Evolutionary conservation across 2,329 filamentous ascomycete genomes (phyloP), one percentile per base, ranked within the genome.

Genomic region (Colletotrichum lentis): DNA sequence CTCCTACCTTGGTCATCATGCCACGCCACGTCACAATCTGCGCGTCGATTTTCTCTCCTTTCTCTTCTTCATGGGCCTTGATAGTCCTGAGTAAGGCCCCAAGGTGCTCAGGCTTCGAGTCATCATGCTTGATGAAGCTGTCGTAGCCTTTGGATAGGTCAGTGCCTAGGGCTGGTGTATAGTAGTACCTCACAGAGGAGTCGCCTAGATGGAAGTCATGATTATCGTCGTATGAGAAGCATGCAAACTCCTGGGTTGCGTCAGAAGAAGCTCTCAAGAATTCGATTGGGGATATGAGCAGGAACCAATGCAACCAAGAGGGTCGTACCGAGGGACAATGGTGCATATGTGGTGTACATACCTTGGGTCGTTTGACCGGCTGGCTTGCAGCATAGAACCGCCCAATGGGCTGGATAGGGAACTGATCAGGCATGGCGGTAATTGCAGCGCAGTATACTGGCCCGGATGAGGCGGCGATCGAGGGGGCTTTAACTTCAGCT

Each of bases 1-100:
- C n/a, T 20, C 56, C 61, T 76, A 94, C 93, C 85, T 97, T 99
- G 70, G 96, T 98, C 90, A 99, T 94, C 93, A 98, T 97, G 44
- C 96, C 96, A 74, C 96, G 85, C 95, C 95, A 99, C 1, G 95
- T 98, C 59, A 98, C 85, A 53, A 98, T 77, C 73, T 97, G 89
- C 2, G 91, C 90, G 69, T 94, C 89, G 39, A 90, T 89, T 75
- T 86, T 90, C 74, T 87, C 84, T 2, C 87, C 86, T 0, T 85
- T 87, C 71, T 88, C 83, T 76, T 89, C 84, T 79, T 98, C 96
- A 72, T 92, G 84, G 31, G 86, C 85, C 56, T 89, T 83, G 53
- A 99, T 88, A 1, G 94, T 90, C 69, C 88, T 89, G 24, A 99
- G 82, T 37, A 99, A 82, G 69, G 91, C 91, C 75, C 96, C 92